A percentile compares a stretch with the other conserved stretches of the same genome.
phyloP scores from a whole-genome alignment of 768 basidiomycete genomes.

The Mycena rosella region DNA sequence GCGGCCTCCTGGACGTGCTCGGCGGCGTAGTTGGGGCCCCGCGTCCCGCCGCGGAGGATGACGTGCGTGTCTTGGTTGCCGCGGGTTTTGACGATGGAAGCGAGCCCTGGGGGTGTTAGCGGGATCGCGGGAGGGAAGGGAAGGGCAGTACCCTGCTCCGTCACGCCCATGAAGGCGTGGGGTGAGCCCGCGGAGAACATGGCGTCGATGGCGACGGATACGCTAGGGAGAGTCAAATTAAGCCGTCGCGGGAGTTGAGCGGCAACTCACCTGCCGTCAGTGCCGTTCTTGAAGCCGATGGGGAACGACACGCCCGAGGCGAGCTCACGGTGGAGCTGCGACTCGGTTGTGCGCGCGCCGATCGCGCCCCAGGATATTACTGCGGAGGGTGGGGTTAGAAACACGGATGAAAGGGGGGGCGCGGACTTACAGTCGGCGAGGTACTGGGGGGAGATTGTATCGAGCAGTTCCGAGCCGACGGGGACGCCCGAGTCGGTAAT shows the following conservation, averaged over 20 bases:
- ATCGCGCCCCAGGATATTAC: conserved; percentile 96
- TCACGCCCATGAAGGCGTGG: conserved; percentile 97
- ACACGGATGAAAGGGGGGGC: background rate
- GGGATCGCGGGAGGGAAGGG: background rate
- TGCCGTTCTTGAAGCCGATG: conserved; percentile 99
- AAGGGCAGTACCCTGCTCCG: conserved; percentile 66
- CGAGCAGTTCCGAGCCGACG: conserved; percentile 88
- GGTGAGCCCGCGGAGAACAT: conserved; percentile 94
- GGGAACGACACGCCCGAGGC: conserved; percentile 98
- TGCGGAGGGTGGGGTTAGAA: conserved; percentile 36
- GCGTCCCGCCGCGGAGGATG: conserved; percentile 93
- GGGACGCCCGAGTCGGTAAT: conserved; percentile 91
- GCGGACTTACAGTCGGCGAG: conserved; percentile 78
- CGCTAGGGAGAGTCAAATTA: conserved; percentile 52
- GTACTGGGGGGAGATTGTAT: conserved; percentile 83
- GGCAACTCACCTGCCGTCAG: conserved; percentile 80
- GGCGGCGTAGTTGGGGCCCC: conserved; percentile 88
- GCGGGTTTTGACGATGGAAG: conserved; percentile 93
- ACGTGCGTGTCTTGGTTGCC: conserved; percentile 93
- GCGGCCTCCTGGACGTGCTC: conserved; percentile 79
- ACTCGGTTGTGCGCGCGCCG: conserved; percentile 97
- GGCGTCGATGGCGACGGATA: conserved; percentile 94
- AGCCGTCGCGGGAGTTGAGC: conserved; percentile 6
- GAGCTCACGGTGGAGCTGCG: conserved; percentile 96
- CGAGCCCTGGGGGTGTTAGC: conserved; percentile 63